Percentiles rank a stretch among this genome's conserved stretches.
These are phyloP conservation scores for Diplodia scrobiculata DNA, from an alignment of 2,329 filamentous ascomycete species.

Conservation along the genomic window DNA sequence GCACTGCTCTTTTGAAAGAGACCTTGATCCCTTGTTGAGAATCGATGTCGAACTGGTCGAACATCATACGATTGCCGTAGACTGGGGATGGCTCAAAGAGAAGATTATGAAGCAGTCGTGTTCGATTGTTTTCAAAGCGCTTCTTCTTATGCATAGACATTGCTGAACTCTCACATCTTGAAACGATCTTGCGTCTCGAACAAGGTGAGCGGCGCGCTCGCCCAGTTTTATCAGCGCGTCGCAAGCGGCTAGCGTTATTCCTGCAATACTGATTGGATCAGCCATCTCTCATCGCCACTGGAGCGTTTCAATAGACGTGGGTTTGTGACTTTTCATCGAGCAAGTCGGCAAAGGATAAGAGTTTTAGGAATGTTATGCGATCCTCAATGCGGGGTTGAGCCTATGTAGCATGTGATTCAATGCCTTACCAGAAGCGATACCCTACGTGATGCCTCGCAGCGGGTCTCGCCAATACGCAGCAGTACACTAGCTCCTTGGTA, in stretches of 20 bases:
- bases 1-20: conserved; percentile 15
- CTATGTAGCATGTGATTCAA: too few species aligned
- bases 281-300: background rate
- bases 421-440: too few species aligned
- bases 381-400: too few species aligned
- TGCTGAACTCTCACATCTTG: too few species aligned
- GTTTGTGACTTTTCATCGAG: too few species aligned
- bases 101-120: conserved; percentile 25
- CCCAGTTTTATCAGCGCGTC: conserved; percentile 32
- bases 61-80: conserved; percentile 26
- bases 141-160: too few species aligned
- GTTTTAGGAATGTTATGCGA: too few species aligned
- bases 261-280: conserved; percentile 30
- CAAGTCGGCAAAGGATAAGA: too few species aligned
- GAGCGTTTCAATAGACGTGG: background rate
- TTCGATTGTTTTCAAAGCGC: conserved; percentile 32
- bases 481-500: too few species aligned
- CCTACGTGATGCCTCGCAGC: too few species aligned
- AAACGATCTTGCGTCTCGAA: conserved; percentile 31
- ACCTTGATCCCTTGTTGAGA: conserved; percentile 31
- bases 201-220: conserved; percentile 30
- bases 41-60: conserved; percentile 30
- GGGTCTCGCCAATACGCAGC: too few species aligned
- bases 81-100: conserved; percentile 29
- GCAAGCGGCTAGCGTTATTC: conserved; percentile 29